These are phyloP conservation scores for Lenwebbia sp. DNA, from an alignment of 345 rosid genomes.

Conservation along the genomic window DNA sequence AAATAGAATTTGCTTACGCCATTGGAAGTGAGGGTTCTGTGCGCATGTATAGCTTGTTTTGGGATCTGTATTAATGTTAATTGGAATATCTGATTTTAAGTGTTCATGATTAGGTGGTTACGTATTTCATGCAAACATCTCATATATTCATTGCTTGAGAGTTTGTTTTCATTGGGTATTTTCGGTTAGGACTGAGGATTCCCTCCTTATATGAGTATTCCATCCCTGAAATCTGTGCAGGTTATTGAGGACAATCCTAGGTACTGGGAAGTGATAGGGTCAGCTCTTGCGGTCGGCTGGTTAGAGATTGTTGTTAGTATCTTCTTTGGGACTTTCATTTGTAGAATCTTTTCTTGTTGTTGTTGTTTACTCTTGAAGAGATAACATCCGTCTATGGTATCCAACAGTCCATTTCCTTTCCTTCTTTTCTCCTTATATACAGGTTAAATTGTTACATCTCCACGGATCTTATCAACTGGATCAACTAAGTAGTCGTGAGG, in stretches of 20 bases:
- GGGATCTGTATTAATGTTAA: background rate
- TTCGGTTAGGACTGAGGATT: background rate
- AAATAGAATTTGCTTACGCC: background rate
- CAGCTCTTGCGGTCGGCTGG: slow-evolving; percentile 90
- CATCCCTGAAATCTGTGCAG: slow-evolving; percentile 21
- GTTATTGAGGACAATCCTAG: slow-evolving; percentile 63
- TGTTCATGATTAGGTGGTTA: background rate
- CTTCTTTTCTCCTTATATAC: slow-evolving; percentile 10
- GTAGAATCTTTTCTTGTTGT: background rate
- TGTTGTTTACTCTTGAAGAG: background rate
- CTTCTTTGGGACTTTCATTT: background rate
- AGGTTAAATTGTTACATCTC: slow-evolving; percentile 81
- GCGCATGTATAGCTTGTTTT: background rate
- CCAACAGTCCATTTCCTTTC: background rate
- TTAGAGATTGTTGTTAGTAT: slow-evolving; percentile 69
- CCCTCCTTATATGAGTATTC: background rate
- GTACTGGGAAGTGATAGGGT: slow-evolving; percentile 80
- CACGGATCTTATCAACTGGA: slow-evolving; percentile 92
- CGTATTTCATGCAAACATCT: background rate
- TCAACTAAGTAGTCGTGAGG: slow-evolving; percentile 87
- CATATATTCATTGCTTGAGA: background rate
- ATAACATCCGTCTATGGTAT: background rate
- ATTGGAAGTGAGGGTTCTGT: background rate
- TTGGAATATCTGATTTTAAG: background rate
- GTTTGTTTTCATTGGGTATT: background rate